Evolutionary conservation across 148 eudicot genomes (phyloP), one percentile per base, ranked within the genome.

Genomic region (Dianthus caryophyllus): DNA sequence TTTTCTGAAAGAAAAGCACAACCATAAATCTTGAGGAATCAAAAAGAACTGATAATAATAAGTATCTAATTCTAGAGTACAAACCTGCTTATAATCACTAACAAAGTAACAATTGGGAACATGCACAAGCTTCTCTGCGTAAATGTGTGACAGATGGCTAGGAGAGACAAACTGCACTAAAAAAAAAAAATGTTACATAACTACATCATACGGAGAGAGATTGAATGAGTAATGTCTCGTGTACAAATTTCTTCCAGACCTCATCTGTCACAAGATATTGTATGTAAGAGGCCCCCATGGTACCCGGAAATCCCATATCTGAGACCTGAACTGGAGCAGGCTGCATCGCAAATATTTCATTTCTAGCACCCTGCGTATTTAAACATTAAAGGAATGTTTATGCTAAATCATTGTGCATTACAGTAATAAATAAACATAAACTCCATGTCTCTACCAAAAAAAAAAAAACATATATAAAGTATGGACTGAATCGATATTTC

Each of bases 321-420:
- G 97, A 88, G 54, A 94, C 99, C 79, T 94, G 99, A 68, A 94
- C 78, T 6, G 99, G 97, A 73, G 99, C 99, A 79, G 99, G 99
- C 76, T 94, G 90, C 97, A 94, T 83, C 49, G 99, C 96, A 82
- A 94, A 94, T 76, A 94, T 88, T 80, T 94, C 99, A 78, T 90
- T 94, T 75, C 99, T 78, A 22, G 97, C 99, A 56, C 99, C 99
- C 99, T 94, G 84, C 73, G 76, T 58, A 59, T 64, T 67, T 1
- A 53, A 11, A 56, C 48, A 24, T 41, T 21, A 51, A 46, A 66
- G 21, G 7, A 59, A 29, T 52, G 20, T 20, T 53, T 33, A 9
- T 12, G 15, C 53, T 16, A 38, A 44, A 15, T 63, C 48, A 33
- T 27, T 61, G 18, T 10, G 5, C 3, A 20, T 22, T 63, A 44